phyloP scores from a whole-genome alignment of 139 green algal species.

The Spirogloea muscicola region DNA sequence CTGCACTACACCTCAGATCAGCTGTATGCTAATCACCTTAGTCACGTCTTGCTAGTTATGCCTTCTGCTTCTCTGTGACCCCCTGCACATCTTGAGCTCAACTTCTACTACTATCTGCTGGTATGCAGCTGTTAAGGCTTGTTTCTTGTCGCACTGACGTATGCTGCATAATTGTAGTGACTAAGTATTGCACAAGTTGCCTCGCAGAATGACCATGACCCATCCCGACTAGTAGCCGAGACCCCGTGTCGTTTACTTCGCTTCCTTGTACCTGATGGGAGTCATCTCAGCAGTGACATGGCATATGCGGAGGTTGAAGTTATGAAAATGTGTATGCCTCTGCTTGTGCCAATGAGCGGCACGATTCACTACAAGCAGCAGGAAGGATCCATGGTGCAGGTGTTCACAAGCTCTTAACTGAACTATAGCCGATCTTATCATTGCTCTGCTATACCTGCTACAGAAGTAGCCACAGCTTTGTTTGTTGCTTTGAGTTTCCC shows the following conservation, averaged over 20 bases:
- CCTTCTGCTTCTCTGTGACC: no score
- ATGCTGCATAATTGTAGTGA: background rate
- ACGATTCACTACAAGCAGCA: conserved; percentile 32
- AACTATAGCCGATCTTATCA: no score
- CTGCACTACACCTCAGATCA: no score
- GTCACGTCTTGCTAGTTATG: no score
- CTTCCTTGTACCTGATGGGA: conserved; percentile 49
- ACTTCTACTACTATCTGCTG: no score
- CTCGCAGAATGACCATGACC: conserved; percentile 55
- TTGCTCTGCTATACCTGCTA: conserved; percentile 46
- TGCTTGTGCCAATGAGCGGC: conserved; percentile 36
- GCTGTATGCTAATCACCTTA: no score
- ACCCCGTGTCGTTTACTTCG: conserved; percentile 54
- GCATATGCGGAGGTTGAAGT: conserved; percentile 52
- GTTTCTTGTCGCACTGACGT: no score
- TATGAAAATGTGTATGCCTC: conserved; percentile 58
- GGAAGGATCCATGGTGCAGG: no score
- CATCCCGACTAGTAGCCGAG: conserved; percentile 45
- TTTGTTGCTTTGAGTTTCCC: background rate
- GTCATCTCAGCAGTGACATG: conserved; percentile 40
- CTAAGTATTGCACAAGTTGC: background rate
- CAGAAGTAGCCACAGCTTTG: background rate
- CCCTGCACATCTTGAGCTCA: no score
- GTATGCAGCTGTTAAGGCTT: no score
- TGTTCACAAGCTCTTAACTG: no score